phyloP scores from a whole-genome alignment of 768 basidiomycete genomes.

The Amanita fuliginea region DNA sequence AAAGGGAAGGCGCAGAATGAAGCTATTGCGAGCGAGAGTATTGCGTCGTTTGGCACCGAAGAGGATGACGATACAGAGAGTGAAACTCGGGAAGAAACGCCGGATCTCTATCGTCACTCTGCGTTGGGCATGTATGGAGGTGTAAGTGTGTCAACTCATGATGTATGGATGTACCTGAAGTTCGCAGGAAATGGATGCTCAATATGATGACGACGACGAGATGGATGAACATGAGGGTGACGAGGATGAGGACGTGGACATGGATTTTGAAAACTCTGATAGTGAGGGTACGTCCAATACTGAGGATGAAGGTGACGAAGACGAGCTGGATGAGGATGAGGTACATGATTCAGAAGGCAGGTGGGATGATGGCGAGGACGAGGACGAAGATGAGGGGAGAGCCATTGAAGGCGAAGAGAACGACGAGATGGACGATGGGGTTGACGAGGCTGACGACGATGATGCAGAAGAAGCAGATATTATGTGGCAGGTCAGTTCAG shows the following conservation, averaged over 20 bases:
- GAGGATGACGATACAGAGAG: slow-evolving; percentile 51
- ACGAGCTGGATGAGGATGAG: slow-evolving; percentile 58
- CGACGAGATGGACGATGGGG: slow-evolving; percentile 17
- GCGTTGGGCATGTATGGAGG: slow-evolving; percentile 93
- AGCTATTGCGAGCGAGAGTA: slow-evolving; percentile 33
- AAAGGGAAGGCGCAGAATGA: slow-evolving; percentile 51
- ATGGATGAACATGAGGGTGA: slow-evolving; percentile 79
- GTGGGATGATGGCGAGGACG: slow-evolving; percentile 36
- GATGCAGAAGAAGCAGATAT: slow-evolving; percentile 15
- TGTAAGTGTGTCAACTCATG: slow-evolving; percentile 34
- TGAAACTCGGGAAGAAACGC: slow-evolving; percentile 64
- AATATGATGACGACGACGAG: slow-evolving; percentile 58
- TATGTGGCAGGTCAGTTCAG: slow-evolving; percentile 23
- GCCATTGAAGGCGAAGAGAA: slow-evolving; percentile 35
- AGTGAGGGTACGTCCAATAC: slow-evolving; percentile 75
- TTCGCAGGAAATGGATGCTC: slow-evolving; percentile 70
- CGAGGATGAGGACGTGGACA: slow-evolving; percentile 76
- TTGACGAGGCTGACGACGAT: slow-evolving; percentile 9
- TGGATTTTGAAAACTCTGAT: slow-evolving; percentile 79
- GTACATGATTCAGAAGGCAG: slow-evolving; percentile 43
- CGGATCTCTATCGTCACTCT: slow-evolving; percentile 92
- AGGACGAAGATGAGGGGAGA: slow-evolving; percentile 37
- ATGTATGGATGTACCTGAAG: slow-evolving; percentile 4
- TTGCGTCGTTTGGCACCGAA: slow-evolving; percentile 42
- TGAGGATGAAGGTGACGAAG: slow-evolving; percentile 58